phyloP scores from a whole-genome alignment of 192 early-diverging fungal species.

The Podila verticillata region DNA sequence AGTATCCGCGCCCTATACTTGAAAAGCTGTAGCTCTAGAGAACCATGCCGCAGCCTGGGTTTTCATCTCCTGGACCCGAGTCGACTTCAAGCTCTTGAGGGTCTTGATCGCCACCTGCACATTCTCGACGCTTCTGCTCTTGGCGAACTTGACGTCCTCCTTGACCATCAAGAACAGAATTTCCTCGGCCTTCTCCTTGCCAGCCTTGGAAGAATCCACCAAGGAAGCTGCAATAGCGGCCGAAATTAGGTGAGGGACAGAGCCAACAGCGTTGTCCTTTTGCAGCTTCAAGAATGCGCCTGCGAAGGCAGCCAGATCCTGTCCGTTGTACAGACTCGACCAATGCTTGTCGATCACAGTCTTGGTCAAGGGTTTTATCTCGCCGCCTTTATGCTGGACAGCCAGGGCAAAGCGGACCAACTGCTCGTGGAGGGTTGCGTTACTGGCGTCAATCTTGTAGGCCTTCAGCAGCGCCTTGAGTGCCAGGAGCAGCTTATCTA shows the following conservation, averaged over 20 bases:
- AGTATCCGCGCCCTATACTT: too few species aligned
- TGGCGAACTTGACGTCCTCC: conserved; percentile 7
- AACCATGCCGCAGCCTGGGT: conserved; percentile 27
- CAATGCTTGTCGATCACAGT: conserved; percentile 47
- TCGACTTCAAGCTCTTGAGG: conserved; percentile 29
- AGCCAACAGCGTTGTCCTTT: conserved; percentile 13
- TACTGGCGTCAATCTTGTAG: conserved; percentile 50
- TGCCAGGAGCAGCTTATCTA: conserved; percentile 76
- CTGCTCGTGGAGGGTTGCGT: conserved; percentile 56
- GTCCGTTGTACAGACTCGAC: conserved; percentile 20
- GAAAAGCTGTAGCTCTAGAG: conserved; percentile 24
- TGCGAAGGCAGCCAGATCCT: conserved; percentile 21
- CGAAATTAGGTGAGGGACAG: conserved; percentile 39
- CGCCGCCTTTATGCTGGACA: conserved; percentile 35
- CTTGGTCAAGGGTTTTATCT: conserved; percentile 30
- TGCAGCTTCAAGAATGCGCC: conserved; percentile 16
- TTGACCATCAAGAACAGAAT: conserved; percentile 28
- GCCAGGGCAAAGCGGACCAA: conserved; percentile 56
- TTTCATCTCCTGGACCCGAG: conserved; percentile 27
- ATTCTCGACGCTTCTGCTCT: conserved; percentile 23
- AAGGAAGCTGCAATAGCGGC: conserved; percentile 29
- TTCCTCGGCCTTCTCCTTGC: conserved; percentile 20
- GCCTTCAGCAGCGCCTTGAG: conserved; percentile 67
- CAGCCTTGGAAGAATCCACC: conserved; percentile 11
- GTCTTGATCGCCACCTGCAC: conserved; percentile 25